phyloP scores from a whole-genome alignment of 306 rosid genomes.

The Bauhinia variegata region DNA sequence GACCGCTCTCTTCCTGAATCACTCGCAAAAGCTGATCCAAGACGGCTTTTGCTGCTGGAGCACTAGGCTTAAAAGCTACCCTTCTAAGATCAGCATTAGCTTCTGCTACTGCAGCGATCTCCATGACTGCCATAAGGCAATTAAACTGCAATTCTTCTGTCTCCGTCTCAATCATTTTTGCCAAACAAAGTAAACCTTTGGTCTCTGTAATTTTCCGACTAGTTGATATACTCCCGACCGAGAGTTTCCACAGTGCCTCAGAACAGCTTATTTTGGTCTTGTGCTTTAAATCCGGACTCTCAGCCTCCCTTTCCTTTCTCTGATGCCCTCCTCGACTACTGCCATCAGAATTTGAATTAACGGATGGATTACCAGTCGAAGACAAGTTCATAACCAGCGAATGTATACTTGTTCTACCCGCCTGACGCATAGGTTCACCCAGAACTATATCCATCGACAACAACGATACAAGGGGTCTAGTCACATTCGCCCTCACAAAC shows the following conservation, averaged over 20 bases:
- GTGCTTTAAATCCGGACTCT: constrained; percentile 60
- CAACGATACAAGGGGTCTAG: constrained; percentile 63
- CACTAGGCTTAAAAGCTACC: constrained; percentile 68
- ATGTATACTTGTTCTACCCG: constrained; percentile 56
- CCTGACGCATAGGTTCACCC: constrained; percentile 53
- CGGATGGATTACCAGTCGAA: constrained; percentile 8
- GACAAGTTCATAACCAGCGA: constrained; percentile 58
- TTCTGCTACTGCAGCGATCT: constrained; percentile 74
- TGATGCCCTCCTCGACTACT: constrained; percentile 55
- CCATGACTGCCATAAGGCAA: constrained; percentile 84
- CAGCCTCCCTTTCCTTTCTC: constrained; percentile 62
- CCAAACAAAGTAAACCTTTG: constrained; percentile 85
- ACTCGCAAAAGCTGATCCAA: constrained; percentile 78
- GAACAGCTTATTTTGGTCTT: constrained; percentile 67
- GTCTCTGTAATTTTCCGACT: constrained; percentile 77
- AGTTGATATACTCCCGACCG: constrained; percentile 52
- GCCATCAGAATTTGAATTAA: constrained; percentile 54
- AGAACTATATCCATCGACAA: constrained; percentile 68
- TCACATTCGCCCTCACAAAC: constrained; percentile 77
- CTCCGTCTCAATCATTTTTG: constrained; percentile 71
- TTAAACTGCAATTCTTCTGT: constrained; percentile 64
- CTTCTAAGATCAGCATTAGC: constrained; percentile 67
- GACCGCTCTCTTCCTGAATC: constrained; percentile 45
- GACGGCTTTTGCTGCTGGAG: constrained; percentile 74
- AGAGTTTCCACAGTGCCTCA: constrained; percentile 83